Base-by-base conservation (phyloP, 768 basidiomycete species). In the Rhodotorula graminis region DNA sequence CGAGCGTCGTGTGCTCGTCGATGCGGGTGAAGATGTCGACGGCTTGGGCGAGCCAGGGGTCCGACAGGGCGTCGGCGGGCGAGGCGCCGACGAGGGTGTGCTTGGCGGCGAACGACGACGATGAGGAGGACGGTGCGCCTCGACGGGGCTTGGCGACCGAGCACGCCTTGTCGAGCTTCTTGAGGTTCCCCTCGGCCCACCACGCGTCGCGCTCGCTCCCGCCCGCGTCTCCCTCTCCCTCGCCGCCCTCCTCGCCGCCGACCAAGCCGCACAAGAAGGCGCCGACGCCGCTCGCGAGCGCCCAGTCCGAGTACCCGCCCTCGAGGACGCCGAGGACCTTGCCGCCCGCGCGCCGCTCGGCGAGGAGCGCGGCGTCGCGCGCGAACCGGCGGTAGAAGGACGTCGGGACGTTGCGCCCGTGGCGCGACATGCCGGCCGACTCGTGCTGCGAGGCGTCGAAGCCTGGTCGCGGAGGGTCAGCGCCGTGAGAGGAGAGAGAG, bases 391-490 rank as follows among this genome's bases (percentile, higher is more conserved):
- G 82, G 80, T 90, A 98, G 81, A 96, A 96, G 0, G 88, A 87
- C 0, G 88, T 84, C 0, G 94, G 94, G 0, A 97, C 92, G 72
- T 89, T 89, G n/a, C 93, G 88, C 50, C 87, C 85, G 79, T 99
- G 94, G 25, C 95, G 84, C 37, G 91, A 92, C 95, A 99, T 99
- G 7, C 87, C 88, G 21, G 86, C 83, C 72, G 89, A 88, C 79
- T 99, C 95, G 78, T 96, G 92, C 78, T 93, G 90, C 64, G 89
- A 91, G 0, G 94, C 94, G 76, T 99, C 95, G 82, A 97, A 93
- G 1, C 95, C 95, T n/a, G n/a, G n/a, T n/a, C n/a, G n/a, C n/a
- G n/a, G n/a, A n/a, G n/a, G n/a, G n/a, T n/a, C n/a, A n/a, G n/a
- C n/a, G n/a, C n/a, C n/a, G n/a, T n/a, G 55, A 27, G 21, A 37